Conservation (phyloP, 352 stramenopile species). For the Globisporangium barbulae region DNA sequence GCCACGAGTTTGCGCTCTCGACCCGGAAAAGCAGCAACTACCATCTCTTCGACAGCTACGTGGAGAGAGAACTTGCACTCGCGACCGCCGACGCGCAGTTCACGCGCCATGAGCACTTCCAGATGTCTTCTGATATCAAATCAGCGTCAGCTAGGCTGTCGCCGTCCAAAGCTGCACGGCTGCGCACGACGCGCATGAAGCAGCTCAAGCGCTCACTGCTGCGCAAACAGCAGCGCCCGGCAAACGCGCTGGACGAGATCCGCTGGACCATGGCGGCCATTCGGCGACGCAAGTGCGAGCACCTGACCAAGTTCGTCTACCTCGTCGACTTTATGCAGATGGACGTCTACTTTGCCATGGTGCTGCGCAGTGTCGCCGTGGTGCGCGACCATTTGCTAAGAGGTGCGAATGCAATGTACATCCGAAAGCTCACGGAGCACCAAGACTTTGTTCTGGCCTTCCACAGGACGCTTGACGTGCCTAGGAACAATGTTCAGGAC, state of each 20-base stretch:
- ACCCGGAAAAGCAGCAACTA: constrained; percentile 62
- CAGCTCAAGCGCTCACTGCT: constrained; percentile 21
- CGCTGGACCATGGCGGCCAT: constrained; percentile 73
- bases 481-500: background rate
- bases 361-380: constrained; percentile 41
- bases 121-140: constrained; percentile 1
- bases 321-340: constrained; percentile 60
- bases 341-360: constrained; percentile 33
- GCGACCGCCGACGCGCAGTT: constrained; percentile 50
- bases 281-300: constrained; percentile 45
- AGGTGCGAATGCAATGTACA: constrained; percentile 38
- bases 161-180: constrained; percentile 19
- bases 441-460: constrained; percentile 31
- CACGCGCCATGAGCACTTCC: constrained; percentile 52
- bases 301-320: constrained; percentile 50
- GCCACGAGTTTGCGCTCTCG: constrained; percentile 48
- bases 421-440: constrained; percentile 27
- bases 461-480: constrained; percentile 18
- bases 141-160: constrained; percentile 7
- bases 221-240: constrained; percentile 17
- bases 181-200: constrained; percentile 19
- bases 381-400: constrained; percentile 36
- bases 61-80: constrained; percentile 45
- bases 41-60: constrained; percentile 51
- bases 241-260: constrained; percentile 47